These are phyloP conservation scores for Kandelia obovata DNA, from an alignment of 345 rosid species.

Conservation along the genomic window DNA sequence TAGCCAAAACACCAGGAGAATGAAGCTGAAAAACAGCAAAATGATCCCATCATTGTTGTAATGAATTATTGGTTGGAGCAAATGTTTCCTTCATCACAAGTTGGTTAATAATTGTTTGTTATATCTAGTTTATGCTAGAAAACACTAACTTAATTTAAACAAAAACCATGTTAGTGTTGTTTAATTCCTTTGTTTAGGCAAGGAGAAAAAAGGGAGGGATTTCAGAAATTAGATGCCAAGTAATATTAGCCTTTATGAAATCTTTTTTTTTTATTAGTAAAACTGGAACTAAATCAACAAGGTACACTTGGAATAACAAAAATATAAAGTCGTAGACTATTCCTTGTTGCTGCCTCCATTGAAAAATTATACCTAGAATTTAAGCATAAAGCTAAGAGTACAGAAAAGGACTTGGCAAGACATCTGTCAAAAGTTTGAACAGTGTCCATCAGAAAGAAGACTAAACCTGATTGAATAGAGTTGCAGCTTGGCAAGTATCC, in stretches of 20 bases:
- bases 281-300: too few relatives aligned
- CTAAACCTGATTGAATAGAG: constrained; percentile 83
- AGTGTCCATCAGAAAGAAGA: background rate
- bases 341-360: too few relatives aligned
- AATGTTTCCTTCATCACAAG: background rate
- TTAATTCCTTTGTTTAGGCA: too few relatives aligned
- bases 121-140: too few relatives aligned
- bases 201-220: too few relatives aligned
- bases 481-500: constrained; percentile 99
- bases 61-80: constrained; percentile 1
- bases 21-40: constrained; percentile 54
- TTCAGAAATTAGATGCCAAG: too few relatives aligned
- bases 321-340: too few relatives aligned
- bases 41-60: constrained; percentile 7
- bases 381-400: background rate
- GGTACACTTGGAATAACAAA: too few relatives aligned
- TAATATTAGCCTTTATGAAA: too few relatives aligned
- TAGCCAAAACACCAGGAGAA: constrained; percentile 92
- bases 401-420: background rate
- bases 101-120: background rate
- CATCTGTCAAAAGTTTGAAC: background rate
- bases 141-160: too few relatives aligned
- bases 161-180: too few relatives aligned
- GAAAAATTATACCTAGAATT: background rate
- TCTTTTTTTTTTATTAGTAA: too few relatives aligned